phyloP scores from a whole-genome alignment of 2,329 filamentous ascomycete species.

The Aspergillus amoenus region DNA sequence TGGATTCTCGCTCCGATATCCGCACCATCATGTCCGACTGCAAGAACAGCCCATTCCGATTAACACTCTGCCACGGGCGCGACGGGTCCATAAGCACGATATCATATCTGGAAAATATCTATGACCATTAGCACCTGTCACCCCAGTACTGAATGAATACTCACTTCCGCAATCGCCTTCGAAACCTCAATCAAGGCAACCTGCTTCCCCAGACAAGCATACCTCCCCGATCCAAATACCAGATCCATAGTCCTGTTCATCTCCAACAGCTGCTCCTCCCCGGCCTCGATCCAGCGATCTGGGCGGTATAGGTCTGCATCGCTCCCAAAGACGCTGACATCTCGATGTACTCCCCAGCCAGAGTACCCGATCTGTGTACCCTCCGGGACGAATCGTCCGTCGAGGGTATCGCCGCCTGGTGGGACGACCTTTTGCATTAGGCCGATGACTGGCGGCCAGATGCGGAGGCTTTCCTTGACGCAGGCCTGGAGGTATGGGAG shows the following conservation, averaged over 20 bases:
- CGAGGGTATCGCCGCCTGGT: not conserved
- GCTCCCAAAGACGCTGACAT: not conserved
- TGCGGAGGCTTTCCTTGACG: not conserved
- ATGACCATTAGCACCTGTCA: not conserved
- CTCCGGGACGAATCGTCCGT: not conserved
- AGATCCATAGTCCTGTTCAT: not conserved
- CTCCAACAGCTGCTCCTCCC: not conserved
- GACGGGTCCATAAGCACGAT: not conserved
- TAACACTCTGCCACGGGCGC: not conserved
- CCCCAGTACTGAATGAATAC: too few relatives aligned
- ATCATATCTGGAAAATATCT: not conserved
- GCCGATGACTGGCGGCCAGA: not conserved
- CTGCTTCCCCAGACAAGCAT: not conserved
- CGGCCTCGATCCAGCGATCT: not conserved
- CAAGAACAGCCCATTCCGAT: not conserved
- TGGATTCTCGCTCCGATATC: not conserved
- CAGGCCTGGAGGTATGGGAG: constrained; percentile 3
- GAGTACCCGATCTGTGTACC: not conserved
- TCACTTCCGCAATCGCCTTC: not conserved
- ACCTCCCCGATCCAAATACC: not conserved
- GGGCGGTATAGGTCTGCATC: not conserved
- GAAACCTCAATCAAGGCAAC: not conserved
- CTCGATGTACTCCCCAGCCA: not conserved
- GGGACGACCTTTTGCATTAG: not conserved
- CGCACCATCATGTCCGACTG: not conserved